Base-by-base conservation (phyloP, 2,329 filamentous ascomycete genomes). In the Clarireedia hainanense region DNA sequence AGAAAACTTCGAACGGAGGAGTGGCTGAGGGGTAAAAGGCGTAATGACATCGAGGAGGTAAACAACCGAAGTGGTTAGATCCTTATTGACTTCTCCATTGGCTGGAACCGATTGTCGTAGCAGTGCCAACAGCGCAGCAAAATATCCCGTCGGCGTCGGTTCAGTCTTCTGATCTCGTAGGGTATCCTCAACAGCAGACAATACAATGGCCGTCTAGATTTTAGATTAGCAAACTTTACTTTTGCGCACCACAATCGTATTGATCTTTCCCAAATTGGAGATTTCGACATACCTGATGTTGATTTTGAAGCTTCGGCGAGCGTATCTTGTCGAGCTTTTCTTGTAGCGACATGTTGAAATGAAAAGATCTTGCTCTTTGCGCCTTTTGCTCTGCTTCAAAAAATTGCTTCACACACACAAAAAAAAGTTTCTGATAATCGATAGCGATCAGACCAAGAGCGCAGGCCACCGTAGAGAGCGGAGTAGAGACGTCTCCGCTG, bases 281-380 rank as follows among this genome's bases (percentile, higher is more conserved):
- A 51, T 34, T 47, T 71, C 76, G 64, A 37, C 30, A 20, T 76
- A 94, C 91, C 81, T 91, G 90, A 72, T 95, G 85, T 75, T 96
- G 91, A 71, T 89, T 96, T 73, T 97, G 89, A 67, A 96, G 83
- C 74, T 95, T 96, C 56, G 94, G 94, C 70, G 89, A 94, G 74
- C 94, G 89, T 73, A 97, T 96, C 81, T 95, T 96, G 76, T 92
- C 89, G 71, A 99, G 83, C 78, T 91, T 95, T 78, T 96, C 92
- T 71, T 88, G 84, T 68, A 97, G 76, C 72, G 83, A 83, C 75
- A 77, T 77, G 65, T 65, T 74, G 69, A 58, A 62, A 50, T 54
- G 59, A 40, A 40, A 37, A 20, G 14, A 14, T 40, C 17, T 53
- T 59, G 61, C 60, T 64, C 60, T 57, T 63, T 64, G 64, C 60